A percentile compares a stretch with the other conserved stretches of the same genome.
Conservation (phyloP, 1,284 basidiomycete species). For the Trichosporon inkin region DNA sequence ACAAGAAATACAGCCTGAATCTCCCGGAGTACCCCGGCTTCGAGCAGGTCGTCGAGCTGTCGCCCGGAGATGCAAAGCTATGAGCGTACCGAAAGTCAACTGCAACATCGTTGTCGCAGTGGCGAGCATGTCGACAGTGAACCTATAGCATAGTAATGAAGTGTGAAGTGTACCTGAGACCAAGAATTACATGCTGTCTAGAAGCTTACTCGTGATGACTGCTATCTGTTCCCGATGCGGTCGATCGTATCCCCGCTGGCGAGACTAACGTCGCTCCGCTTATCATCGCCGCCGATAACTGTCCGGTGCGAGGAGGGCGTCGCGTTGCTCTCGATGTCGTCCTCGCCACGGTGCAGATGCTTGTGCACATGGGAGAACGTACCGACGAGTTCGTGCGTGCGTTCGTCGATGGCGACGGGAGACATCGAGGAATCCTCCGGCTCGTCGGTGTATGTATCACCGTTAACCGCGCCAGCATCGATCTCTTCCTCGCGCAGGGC, state of each 20-base stretch:
- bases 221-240: too few species aligned
- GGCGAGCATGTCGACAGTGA: too few species aligned
- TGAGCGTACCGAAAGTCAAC: background rate
- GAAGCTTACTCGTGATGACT: too few species aligned
- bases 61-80: slow-evolving; percentile 14
- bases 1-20: slow-evolving; percentile 68
- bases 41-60: slow-evolving; percentile 72
- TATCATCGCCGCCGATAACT: background rate
- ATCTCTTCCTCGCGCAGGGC: slow-evolving; percentile 9
- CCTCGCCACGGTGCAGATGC: background rate
- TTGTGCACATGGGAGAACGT: background rate
- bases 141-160: too few species aligned
- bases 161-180: too few species aligned
- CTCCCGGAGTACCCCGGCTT: slow-evolving; percentile 69
- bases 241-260: too few species aligned
- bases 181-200: too few species aligned
- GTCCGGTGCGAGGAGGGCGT: background rate
- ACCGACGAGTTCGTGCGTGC: background rate
- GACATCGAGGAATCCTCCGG: too few species aligned
- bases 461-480: background rate
- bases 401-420: background rate
- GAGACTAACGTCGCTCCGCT: background rate
- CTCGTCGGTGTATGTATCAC: background rate
- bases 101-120: too few species aligned
- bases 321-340: background rate